Evolutionary conservation across 129 eudicot genomes (phyloP), one percentile per base, ranked within the genome.

Genomic region (Chrysanthemum makinoi): DNA sequence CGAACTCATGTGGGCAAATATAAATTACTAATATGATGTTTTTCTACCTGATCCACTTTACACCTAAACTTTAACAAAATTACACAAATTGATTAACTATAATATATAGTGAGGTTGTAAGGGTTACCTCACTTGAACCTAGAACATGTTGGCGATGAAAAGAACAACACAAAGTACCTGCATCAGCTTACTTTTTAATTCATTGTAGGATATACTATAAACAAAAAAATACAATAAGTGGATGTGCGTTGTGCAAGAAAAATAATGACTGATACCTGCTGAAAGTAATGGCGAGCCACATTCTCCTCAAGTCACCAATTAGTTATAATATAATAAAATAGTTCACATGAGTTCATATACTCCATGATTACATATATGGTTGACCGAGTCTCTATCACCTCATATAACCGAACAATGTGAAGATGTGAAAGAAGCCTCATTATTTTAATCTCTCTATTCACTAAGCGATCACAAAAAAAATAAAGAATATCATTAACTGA

Each of bases 401-500:
- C 95, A 78, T 66, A 88, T 47, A 85, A 84, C 49, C 88, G 84
- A 57, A 88, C 84, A 2, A 88, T 72, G 75, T 88, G 95, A 60
- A 88, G 95, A 82, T 82, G 90, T 0, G 72, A 84, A 69, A 84
- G 79, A 66, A 77, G 86, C 86, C 84, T 84, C 87, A 84, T 59
- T 43, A 87, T 81, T 64, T 82, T 77, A 72, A 87, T 87, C 80
- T 87, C 93, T 75, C 83, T 65, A 28, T 76, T 81, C 69, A 81
- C 93, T 87, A 65, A 39, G 46, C 46, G 67, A 82, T 75, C 79
- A 74, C 55, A 54, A 44, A 74, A 49, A 15, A 65, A 19, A 59
- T 52, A 15, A 48, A n/a, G n/a, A 43, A 70, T 24, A 28, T 73
- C 53, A 62, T 73, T 62, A 5, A 5, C 44, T 35, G 9, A 6